A percentile compares a stretch with the other conserved stretches of the same genome.
Evolutionary conservation across 108 stramenopile species (phyloP).

Genomic region (Stephanodiscus minutulus): DNA sequence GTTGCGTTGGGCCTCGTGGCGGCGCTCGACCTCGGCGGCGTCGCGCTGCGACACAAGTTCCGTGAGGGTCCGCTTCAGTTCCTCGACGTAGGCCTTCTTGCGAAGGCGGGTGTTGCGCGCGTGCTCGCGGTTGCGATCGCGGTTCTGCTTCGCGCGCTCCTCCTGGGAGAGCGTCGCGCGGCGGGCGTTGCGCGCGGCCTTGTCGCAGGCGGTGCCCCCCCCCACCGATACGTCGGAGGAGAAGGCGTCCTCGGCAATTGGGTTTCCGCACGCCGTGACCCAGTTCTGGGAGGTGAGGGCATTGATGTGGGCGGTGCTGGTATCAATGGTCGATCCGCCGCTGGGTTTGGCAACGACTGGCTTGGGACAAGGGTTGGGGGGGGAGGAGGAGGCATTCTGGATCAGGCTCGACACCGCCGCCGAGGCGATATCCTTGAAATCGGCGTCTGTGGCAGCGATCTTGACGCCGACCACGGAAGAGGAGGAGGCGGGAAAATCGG

Average conservation of each 20-base stretch:
- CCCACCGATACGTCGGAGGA: conserved; percentile 16
- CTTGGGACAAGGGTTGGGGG: conserved; percentile 8
- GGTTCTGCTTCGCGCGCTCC: conserved; percentile 87
- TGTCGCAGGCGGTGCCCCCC: conserved; percentile 39
- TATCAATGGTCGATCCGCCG: conserved; percentile 54
- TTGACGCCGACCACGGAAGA: conserved; percentile 9
- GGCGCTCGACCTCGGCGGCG: conserved; percentile 70
- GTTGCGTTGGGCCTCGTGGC: conserved; percentile 64
- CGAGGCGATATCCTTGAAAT: conserved; percentile 79
- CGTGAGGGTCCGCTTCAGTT: conserved; percentile 86
- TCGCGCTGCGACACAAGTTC: conserved; percentile 83
- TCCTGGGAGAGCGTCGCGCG: conserved; percentile 82
- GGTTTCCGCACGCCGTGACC: conserved; percentile 73
- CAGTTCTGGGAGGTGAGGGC: conserved; percentile 85
- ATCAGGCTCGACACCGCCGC: conserved; percentile 79
- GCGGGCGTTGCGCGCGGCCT: conserved; percentile 60
- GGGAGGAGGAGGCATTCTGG: conserved; percentile 55
- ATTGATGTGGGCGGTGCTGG: conserved; percentile 82
- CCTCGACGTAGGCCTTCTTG: conserved; percentile 95
- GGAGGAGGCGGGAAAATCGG: conserved; percentile 3
- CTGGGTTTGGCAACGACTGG: conserved; percentile 8
- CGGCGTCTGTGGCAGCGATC: conserved; percentile 56
- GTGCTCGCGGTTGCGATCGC: conserved; percentile 94
- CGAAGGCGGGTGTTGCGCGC: conserved; percentile 91
- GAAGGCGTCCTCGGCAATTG: conserved; percentile 14